phyloP scores from a whole-genome alignment of 2,329 filamentous ascomycete species.

The Lachnellula cervina region DNA sequence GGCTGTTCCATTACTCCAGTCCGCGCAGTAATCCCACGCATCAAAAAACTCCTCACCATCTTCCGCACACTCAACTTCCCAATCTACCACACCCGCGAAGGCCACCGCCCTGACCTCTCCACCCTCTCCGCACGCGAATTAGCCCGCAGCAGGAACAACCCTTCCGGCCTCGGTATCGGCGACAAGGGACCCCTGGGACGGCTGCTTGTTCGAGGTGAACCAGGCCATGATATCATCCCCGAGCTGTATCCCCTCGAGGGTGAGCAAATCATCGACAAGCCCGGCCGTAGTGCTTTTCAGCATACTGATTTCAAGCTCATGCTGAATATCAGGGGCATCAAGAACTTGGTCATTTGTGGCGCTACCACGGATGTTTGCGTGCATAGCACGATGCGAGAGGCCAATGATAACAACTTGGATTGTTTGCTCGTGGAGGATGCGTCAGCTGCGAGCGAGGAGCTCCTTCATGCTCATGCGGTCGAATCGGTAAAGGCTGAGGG shows the following conservation, averaged over 20 bases:
- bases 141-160: conserved; percentile 48
- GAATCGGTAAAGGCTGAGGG: conserved; percentile 31
- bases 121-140: conserved; percentile 51
- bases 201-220: conserved; percentile 53
- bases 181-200: conserved; percentile 51
- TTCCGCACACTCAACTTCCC: conserved; percentile 39
- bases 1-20: conserved; percentile 39
- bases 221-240: conserved; percentile 51
- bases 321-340: conserved; percentile 30
- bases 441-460: conserved; percentile 26
- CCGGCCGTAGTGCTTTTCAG: conserved; percentile 32
- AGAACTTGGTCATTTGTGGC: conserved; percentile 31
- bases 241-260: conserved; percentile 30
- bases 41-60: conserved; percentile 36
- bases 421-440: conserved; percentile 31
- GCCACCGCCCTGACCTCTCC: conserved; percentile 50
- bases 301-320: conserved; percentile 36
- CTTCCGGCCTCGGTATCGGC: conserved; percentile 44
- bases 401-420: conserved; percentile 32
- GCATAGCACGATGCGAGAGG: conserved; percentile 33
- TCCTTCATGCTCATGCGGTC: conserved; percentile 28
- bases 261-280: conserved; percentile 34
- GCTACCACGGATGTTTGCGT: conserved; percentile 37
- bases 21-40: conserved; percentile 40
- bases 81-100: conserved; percentile 48